Evolutionary conservation across 2,329 filamentous ascomycete genomes (phyloP).

Genomic region (Bertia moriformis): DNA sequence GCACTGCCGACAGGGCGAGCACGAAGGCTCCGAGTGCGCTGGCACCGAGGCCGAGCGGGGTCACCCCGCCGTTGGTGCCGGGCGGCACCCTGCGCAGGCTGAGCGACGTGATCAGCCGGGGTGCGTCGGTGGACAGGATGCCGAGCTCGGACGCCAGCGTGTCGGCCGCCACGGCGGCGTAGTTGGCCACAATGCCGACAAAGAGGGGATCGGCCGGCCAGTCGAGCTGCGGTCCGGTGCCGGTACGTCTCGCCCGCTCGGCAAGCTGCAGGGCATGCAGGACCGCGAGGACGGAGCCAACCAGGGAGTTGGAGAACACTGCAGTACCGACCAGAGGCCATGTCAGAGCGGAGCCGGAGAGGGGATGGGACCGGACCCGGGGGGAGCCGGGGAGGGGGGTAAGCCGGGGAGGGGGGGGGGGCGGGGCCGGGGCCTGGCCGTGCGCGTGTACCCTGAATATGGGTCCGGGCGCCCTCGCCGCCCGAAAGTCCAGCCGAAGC

Average conservation of each 20-base stretch:
- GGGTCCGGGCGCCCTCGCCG: constrained; percentile 69
- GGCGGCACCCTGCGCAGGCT: constrained; percentile 65
- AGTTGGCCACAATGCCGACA: constrained; percentile 62
- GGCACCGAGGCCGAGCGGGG: constrained; percentile 55
- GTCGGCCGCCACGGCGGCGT: constrained; percentile 81
- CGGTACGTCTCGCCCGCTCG: constrained; percentile 20
- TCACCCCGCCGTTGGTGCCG: constrained; percentile 90
- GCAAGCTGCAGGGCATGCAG: constrained; percentile 46
- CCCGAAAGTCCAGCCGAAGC: constrained; percentile 58
- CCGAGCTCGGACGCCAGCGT: constrained; percentile 93
- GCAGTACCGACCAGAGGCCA: no score
- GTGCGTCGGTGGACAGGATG: constrained; percentile 63
- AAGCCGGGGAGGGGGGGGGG: background rate
- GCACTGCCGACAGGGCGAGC: constrained; percentile 47
- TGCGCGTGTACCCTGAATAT: constrained; percentile 58
- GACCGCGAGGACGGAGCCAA: constrained; percentile 52
- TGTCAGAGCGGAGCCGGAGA: constrained; percentile 4
- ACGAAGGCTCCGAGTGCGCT: constrained; percentile 63
- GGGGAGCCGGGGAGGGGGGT: background rate
- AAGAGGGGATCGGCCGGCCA: constrained; percentile 50
- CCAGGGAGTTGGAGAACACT: constrained; percentile 75
- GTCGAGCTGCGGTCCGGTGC: constrained; percentile 9
- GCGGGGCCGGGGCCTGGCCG: no score
- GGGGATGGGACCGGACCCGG: background rate
- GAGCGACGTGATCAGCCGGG: constrained; percentile 73